Percentiles rank a stretch among this genome's conserved stretches.
Conservation (phyloP, 169 alveolate species). For the Cryptosporidium andersoni region DNA sequence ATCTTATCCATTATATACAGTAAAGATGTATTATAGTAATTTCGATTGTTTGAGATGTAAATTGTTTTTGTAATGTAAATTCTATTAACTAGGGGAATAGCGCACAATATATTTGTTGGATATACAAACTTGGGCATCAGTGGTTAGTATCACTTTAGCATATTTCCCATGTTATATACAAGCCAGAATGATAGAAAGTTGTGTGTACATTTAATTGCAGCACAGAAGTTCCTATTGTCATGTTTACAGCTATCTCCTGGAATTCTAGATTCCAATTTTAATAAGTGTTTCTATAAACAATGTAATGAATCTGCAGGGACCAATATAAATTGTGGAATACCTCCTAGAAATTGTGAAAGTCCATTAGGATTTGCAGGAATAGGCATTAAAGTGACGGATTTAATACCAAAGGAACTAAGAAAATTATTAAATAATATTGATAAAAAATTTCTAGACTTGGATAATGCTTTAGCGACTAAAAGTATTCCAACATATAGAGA, state of each 20-base stretch:
- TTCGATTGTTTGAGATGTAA: background rate
- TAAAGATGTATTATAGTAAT: background rate
- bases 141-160: too few relatives aligned
- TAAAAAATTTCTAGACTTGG: background rate
- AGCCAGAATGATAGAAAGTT: background rate
- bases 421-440: background rate
- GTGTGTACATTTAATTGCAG: slow-evolving; percentile 50
- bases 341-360: slow-evolving; percentile 24
- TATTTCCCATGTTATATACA: background rate
- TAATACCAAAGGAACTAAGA: slow-evolving; percentile 35
- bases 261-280: slow-evolving; percentile 1
- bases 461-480: slow-evolving; percentile 3
- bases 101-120: too few relatives aligned
- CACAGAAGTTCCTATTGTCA: slow-evolving; percentile 20
- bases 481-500: slow-evolving; percentile 67
- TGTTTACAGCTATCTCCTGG: slow-evolving; percentile 9
- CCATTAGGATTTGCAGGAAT: slow-evolving; percentile 54
- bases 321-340: slow-evolving; percentile 19
- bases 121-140: too few relatives aligned
- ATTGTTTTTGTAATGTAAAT: background rate
- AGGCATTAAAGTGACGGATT: slow-evolving; percentile 5
- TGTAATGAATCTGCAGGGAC: slow-evolving; percentile 10
- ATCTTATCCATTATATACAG: background rate
- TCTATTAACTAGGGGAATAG: too few relatives aligned
- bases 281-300: slow-evolving; percentile 24